Percentiles rank a stretch among this genome's conserved stretches.
phyloP scores from a whole-genome alignment of 306 rosid species.

The Vicia sativa region DNA sequence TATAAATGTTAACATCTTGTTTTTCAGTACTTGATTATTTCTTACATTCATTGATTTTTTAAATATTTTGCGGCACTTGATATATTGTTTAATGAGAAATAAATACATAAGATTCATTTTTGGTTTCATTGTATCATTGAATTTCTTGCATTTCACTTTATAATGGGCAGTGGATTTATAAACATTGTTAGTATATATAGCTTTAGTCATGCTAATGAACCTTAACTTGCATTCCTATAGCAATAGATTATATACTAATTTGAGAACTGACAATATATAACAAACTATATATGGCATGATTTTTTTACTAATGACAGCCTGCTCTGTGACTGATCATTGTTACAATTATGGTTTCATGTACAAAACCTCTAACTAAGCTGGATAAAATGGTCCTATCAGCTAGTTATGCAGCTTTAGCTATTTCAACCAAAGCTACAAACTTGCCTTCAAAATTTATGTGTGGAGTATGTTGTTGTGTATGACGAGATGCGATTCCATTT shows the following conservation, averaged over 20 bases:
- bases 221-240: neutral
- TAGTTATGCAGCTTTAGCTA: slow-evolving; percentile 6
- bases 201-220: no score
- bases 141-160: no score
- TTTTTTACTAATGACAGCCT: neutral
- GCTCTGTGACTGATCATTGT: slow-evolving; percentile 33
- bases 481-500: slow-evolving; percentile 28
- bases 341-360: slow-evolving; percentile 29
- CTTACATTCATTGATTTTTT: slow-evolving; percentile 16
- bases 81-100: slow-evolving; percentile 34
- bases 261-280: neutral
- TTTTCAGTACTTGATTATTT: neutral
- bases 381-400: slow-evolving; percentile 35
- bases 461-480: slow-evolving; percentile 31
- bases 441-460: slow-evolving; percentile 48
- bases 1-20: slow-evolving; percentile 11
- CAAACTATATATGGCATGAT: no score
- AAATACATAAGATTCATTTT: slow-evolving; percentile 29
- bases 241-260: slow-evolving; percentile 16
- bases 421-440: slow-evolving; percentile 40
- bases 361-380: slow-evolving; percentile 22
- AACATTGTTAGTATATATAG: no score
- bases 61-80: slow-evolving; percentile 21
- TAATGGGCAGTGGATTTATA: no score
- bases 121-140: slow-evolving; percentile 20